A percentile compares a stretch with the other conserved stretches of the same genome.
phyloP scores from a whole-genome alignment of 2,329 filamentous ascomycete genomes.

The Leptodontidium sp. region DNA sequence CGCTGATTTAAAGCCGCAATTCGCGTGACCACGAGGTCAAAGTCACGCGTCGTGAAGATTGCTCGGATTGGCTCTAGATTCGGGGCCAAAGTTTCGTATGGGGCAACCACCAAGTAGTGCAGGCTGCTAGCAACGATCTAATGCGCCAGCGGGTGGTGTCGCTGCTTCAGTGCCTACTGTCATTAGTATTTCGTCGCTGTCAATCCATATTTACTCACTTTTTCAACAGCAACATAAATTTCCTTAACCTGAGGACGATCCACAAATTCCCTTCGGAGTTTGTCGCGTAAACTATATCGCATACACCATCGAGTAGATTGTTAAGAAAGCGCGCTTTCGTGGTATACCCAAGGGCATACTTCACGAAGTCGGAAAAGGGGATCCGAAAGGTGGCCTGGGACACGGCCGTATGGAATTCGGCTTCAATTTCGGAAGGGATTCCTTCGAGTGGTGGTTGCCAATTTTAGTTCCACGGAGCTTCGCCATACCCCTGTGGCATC shows the following conservation, averaged over 20 bases:
- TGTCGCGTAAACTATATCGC: neutral
- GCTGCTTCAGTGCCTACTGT: no score
- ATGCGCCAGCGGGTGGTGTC: no score
- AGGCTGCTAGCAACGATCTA: slow-evolving; percentile 31
- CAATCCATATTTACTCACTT: no score
- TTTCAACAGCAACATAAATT: no score
- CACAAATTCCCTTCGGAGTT: no score
- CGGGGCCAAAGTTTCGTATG: slow-evolving; percentile 26
- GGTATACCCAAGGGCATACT: slow-evolving; percentile 34
- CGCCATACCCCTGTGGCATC: slow-evolving; percentile 24
- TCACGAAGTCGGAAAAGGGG: slow-evolving; percentile 34
- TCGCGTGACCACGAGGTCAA: slow-evolving; percentile 49
- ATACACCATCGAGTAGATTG: slow-evolving; percentile 30
- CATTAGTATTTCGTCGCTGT: no score
- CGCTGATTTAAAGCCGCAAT: slow-evolving; percentile 3
- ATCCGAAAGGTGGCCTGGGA: slow-evolving; percentile 31
- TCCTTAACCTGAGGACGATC: no score
- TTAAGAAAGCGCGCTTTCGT: slow-evolving; percentile 27
- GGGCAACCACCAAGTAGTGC: slow-evolving; percentile 9
- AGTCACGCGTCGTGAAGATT: slow-evolving; percentile 26
- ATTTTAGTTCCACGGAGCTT: slow-evolving; percentile 30
- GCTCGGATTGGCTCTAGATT: slow-evolving; percentile 22
- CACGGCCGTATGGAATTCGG: slow-evolving; percentile 31
- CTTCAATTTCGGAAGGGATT: slow-evolving; percentile 30
- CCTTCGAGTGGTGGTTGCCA: slow-evolving; percentile 30